phyloP scores from a whole-genome alignment of 306 rosid species.

The Notholithocarpus densiflorus region DNA sequence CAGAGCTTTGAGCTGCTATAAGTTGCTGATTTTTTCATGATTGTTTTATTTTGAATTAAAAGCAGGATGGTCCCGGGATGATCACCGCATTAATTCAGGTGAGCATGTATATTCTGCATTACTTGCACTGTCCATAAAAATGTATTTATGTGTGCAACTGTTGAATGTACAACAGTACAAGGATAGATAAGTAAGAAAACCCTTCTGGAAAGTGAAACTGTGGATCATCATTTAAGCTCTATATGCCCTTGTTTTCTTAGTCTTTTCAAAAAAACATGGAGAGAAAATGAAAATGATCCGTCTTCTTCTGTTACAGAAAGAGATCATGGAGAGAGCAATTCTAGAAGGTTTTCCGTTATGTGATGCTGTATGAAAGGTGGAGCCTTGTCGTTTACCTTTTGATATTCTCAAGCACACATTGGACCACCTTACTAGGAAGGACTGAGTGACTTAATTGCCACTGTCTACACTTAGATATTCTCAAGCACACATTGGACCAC shows the following conservation, averaged over 20 bases:
- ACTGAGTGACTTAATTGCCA: background rate
- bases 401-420: background rate
- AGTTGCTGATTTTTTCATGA: background rate
- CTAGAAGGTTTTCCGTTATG: constrained; percentile 51
- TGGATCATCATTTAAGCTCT: background rate
- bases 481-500: background rate
- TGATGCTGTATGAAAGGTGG: constrained; percentile 30
- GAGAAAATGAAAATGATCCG: background rate
- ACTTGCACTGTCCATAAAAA: background rate
- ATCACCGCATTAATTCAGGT: constrained; percentile 69
- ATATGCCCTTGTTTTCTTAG: constrained; percentile 8
- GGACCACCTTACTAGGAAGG: background rate
- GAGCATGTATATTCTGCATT: constrained; percentile 13
- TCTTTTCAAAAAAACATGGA: background rate
- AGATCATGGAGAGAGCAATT: constrained; percentile 53
- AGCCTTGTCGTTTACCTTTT: background rate
- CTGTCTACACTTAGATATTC: background rate
- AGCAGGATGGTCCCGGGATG: constrained; percentile 74
- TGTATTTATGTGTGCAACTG: background rate
- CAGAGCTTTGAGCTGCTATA: background rate
- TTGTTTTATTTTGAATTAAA: constrained; percentile 19
- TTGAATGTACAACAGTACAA: background rate
- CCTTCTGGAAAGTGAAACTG: background rate
- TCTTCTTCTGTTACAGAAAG: constrained; percentile 49
- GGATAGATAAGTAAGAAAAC: background rate